phyloP scores from a whole-genome alignment of 2,329 filamentous ascomycete genomes.

The Daldinia eschscholtzii region DNA sequence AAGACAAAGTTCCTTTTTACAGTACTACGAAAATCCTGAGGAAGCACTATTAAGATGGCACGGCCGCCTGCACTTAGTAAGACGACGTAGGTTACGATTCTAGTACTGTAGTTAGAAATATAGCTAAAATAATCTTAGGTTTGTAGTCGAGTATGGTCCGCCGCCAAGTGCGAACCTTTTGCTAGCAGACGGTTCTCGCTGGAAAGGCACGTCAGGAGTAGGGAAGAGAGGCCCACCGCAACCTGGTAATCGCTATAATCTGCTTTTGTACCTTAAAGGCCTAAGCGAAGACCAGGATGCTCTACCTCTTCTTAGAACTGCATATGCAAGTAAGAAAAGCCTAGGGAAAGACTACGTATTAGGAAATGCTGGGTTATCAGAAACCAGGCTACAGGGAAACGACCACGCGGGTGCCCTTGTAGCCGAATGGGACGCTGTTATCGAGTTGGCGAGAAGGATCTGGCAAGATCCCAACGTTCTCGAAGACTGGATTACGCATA shows the following conservation, averaged over 20 bases:
- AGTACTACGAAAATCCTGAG: neutral
- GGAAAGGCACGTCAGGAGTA: neutral
- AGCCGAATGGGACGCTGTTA: constrained; percentile 14
- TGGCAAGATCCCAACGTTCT: neutral
- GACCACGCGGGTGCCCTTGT: constrained; percentile 3
- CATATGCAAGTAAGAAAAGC: neutral
- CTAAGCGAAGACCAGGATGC: neutral
- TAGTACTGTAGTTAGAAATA: neutral
- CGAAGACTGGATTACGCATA: constrained; percentile 10
- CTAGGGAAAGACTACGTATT: neutral
- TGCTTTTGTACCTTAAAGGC: constrained; percentile 14
- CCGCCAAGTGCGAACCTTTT: neutral
- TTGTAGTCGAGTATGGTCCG: neutral
- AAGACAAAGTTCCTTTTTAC: neutral
- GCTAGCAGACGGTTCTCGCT: constrained; percentile 8
- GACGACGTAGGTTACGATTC: neutral
- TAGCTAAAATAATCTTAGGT: neutral
- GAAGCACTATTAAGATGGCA: neutral
- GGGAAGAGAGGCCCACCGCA: neutral
- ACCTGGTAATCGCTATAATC: constrained; percentile 2
- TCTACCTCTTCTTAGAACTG: neutral
- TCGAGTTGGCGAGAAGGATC: constrained; percentile 13
- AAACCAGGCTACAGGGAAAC: neutral
- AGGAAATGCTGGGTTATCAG: neutral
- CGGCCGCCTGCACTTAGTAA: neutral